Conservation (phyloP, 345 rosid species). For the Trapa incisa region DNA sequence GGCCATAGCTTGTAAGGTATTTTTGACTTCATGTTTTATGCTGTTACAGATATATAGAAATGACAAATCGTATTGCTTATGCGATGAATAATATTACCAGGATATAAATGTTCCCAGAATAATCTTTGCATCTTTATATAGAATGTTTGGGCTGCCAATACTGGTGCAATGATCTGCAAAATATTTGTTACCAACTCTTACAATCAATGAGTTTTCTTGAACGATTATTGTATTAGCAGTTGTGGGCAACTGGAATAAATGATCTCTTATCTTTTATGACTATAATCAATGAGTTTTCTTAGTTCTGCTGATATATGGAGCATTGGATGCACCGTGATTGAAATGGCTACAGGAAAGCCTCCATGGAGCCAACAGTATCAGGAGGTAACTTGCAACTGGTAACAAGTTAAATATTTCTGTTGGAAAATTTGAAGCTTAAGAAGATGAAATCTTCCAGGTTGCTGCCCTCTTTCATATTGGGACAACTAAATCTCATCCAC, state of each 20-base stretch:
- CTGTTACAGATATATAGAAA: neutral
- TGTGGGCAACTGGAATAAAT: neutral
- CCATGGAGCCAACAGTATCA: conserved; percentile 96
- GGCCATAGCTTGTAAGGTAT: conserved; percentile 80
- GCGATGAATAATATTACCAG: neutral
- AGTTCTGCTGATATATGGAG: conserved; percentile 99
- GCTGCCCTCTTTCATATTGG: conserved; percentile 93
- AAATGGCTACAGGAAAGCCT: conserved; percentile 98
- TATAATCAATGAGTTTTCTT: conserved; percentile 6
- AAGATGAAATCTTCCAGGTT: conserved; percentile 38
- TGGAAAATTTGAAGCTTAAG: conserved; percentile 11
- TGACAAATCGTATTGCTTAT: neutral
- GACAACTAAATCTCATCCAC: conserved; percentile 87
- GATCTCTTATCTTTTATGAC: conserved; percentile 2
- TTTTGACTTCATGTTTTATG: neutral
- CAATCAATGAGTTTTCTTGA: neutral
- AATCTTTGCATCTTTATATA: neutral
- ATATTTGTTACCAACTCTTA: neutral
- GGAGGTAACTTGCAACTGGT: conserved; percentile 38
- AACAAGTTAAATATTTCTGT: neutral
- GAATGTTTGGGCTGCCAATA: neutral
- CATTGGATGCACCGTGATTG: conserved; percentile 92
- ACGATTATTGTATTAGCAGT: neutral
- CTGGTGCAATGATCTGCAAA: neutral
- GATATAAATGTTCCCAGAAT: neutral